Conservation (phyloP, 345 rosid genomes). For the sweet orange (Citrus sinensis) region DVS_A1.0 CM039166.1:6951001-6951500, state of each 20-base stretch:
- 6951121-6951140: not conserved
- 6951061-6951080: conserved; percentile 25
- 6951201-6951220: not conserved
- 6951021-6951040: not conserved
- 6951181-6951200: not conserved
- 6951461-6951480: no score
- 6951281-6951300: no score
- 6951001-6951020: conserved; percentile 19
- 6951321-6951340: no score
- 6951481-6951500: fast-evolving
- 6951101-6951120: not conserved
- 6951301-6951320: no score
- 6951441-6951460: no score
- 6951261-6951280: not conserved
- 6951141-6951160: conserved; percentile 20
- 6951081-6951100: not conserved
- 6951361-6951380: no score
- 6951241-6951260: not conserved
- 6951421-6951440: no score
- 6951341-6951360: no score
- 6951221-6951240: not conserved
- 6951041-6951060: not conserved
- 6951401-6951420: no score
- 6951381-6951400: no score
- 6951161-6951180: conserved; percentile 6